Evolutionary conservation across 371 early-diverging fungal species (phyloP).

Genomic region (Rhizopus sp.): DNA sequence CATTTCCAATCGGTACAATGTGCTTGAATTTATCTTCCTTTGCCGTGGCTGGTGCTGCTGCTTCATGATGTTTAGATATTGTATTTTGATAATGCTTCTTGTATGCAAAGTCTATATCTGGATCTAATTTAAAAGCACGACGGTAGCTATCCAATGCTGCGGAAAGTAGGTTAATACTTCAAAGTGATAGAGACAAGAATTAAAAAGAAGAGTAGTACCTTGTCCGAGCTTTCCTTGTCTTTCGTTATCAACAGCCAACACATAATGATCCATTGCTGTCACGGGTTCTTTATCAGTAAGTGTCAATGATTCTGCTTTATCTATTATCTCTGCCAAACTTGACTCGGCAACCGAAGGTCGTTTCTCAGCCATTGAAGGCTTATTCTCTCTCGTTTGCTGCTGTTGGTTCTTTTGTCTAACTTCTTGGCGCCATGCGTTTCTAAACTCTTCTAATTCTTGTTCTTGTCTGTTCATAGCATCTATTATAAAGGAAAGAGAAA

Average conservation of each 20-base stretch:
- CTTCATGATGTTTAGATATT: constrained; percentile 18
- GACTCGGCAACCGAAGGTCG: not conserved
- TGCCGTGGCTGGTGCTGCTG: constrained; percentile 4
- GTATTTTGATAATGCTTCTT: constrained; percentile 40
- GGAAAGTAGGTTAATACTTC: not conserved
- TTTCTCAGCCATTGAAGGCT: not conserved
- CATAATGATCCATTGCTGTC: constrained; percentile 52
- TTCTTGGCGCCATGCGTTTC: constrained; percentile 50
- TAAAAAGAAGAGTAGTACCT: constrained; percentile 30
- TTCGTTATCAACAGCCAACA: constrained; percentile 50
- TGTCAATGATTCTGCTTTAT: constrained; percentile 13
- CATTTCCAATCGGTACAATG: constrained; percentile 40
- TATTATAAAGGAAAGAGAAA: too few relatives aligned
- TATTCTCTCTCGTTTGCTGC: constrained; percentile 3
- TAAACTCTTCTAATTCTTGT: constrained; percentile 44
- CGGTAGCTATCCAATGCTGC: constrained; percentile 55
- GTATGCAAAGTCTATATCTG: constrained; percentile 49
- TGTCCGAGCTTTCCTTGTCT: constrained; percentile 51
- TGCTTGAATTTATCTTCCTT: constrained; percentile 32
- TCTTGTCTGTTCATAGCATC: constrained; percentile 5
- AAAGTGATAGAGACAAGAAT: not conserved
- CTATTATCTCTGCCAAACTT: constrained; percentile 2
- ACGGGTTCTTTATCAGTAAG: constrained; percentile 8
- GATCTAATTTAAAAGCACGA: constrained; percentile 55
- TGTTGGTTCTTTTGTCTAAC: constrained; percentile 26